Evolutionary conservation across 148 eudicot species (phyloP), one percentile per base, ranked within the genome.

Genomic region (Chenopodium formosanum): DNA sequence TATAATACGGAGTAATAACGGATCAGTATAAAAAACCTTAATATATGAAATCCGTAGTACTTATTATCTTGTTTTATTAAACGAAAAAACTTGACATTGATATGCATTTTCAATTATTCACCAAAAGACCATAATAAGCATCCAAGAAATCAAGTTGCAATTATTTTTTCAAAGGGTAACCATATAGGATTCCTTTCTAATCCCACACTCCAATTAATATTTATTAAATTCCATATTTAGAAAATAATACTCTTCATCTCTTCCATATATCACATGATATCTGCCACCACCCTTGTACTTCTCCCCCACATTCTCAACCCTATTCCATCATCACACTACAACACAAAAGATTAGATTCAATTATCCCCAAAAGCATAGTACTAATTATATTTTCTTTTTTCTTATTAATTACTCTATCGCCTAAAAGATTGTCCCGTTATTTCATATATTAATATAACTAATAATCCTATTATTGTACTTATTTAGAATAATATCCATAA

Each of bases 271-370:
- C 74, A 70, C 82, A 84, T 83, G 56, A 80, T 77, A 60, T 76
- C 10, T 83, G n/a, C 63, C 78, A 44, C 23, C 23, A 47, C 25
- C 25, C 8, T 3, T 58, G 8, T 53, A 23, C 4, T 56, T 31
- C 75, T 58, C 65, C 40, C 73, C 81, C 78, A 71, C 83, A 80
- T 58, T 72, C 74, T 64, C 80, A 67, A 63, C 86, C 47, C 78
- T 75, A 75, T 52, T 81, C 80, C 80, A 81, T 77, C 81, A 81
- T 84, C 6, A 84, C 81, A 13, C 78, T 64, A 53, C 74, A 64
- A 25, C 76, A 52, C 12, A 52, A 63, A 58, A 75, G 31, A 58
- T 69, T 62, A 84, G 79, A 84, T 70, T 84, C 66, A 60, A 47
- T 40, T 40, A 40, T 31, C 53, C 70, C 56, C 22, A 62, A 65